phyloP scores from a whole-genome alignment of 2,329 filamentous ascomycete species.

The Pseudonectria foliicola region DNA sequence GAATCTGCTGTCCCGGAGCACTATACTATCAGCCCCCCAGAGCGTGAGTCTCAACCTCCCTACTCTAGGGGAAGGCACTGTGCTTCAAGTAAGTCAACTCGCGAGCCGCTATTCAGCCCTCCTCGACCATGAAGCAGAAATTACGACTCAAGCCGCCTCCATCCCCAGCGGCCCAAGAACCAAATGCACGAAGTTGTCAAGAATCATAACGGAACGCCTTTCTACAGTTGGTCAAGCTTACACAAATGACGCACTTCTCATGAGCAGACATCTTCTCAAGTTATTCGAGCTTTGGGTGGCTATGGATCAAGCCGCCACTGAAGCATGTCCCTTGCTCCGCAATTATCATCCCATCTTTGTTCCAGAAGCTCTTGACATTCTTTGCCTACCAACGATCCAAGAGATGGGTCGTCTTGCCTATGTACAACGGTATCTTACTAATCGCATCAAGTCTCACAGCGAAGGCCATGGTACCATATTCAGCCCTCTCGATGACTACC shows the following conservation, averaged over 20 bases:
- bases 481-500: conserved; percentile 23
- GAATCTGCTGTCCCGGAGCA: conserved; percentile 12
- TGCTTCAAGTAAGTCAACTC: conserved; percentile 7
- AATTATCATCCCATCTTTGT: conserved; percentile 46
- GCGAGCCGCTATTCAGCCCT: conserved; percentile 2
- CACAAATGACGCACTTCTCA: conserved; percentile 22
- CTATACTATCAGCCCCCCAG: conserved; percentile 9
- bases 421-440: conserved; percentile 13
- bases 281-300: conserved; percentile 51
- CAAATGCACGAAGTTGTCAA: background rate
- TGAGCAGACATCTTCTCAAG: conserved; percentile 34
- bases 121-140: conserved; percentile 1
- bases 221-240: conserved; percentile 18
- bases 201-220: background rate
- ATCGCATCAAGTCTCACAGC: conserved; percentile 9
- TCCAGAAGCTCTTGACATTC: conserved; percentile 42
- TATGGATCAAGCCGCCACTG: conserved; percentile 43
- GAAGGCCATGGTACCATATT: conserved; percentile 37
- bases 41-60: background rate
- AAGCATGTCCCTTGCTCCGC: conserved; percentile 37
- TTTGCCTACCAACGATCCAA: conserved; percentile 40
- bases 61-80: conserved; percentile 4
- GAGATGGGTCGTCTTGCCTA: conserved; percentile 44
- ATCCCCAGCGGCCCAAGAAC: background rate
- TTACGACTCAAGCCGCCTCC: background rate